Percentiles rank a stretch among this genome's conserved stretches.
These are phyloP conservation scores for Trichothecium roseum DNA, from an alignment of 2,329 filamentous ascomycete genomes.

Conservation along the genomic window DNA sequence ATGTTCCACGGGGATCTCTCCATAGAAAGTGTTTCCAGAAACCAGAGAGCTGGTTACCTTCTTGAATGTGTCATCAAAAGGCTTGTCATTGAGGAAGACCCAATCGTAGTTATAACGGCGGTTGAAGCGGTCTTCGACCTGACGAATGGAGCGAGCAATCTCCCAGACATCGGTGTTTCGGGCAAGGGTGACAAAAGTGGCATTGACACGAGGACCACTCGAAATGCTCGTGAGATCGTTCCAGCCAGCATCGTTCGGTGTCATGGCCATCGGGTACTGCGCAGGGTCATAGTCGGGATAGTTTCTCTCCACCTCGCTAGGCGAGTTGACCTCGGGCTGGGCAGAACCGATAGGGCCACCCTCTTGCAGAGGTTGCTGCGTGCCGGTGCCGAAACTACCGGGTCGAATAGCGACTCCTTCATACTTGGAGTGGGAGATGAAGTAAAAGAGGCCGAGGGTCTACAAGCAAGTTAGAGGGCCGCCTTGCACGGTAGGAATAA, in stretches of 20 bases:
- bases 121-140: slow-evolving; percentile 98
- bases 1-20: slow-evolving; percentile 79
- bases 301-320: too few relatives aligned
- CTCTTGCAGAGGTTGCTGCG: slow-evolving; percentile 4
- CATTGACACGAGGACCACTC: slow-evolving; percentile 75
- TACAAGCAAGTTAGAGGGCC: slow-evolving; percentile 13
- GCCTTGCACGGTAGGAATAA: too few relatives aligned
- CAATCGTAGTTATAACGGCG: slow-evolving; percentile 94
- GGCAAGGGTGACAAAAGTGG: slow-evolving; percentile 92
- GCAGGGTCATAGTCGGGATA: not conserved
- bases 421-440: slow-evolving; percentile 55
- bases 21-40: slow-evolving; percentile 89
- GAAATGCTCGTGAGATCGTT: slow-evolving; percentile 40
- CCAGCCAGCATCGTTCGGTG: slow-evolving; percentile 42
- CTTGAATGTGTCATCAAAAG: slow-evolving; percentile 89
- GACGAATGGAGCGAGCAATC: slow-evolving; percentile 88
- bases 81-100: slow-evolving; percentile 96
- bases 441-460: slow-evolving; percentile 68
- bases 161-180: slow-evolving; percentile 95
- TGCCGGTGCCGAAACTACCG: not conserved
- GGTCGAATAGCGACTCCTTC: slow-evolving; percentile 23
- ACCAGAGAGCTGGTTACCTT: slow-evolving; percentile 80
- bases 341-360: not conserved
- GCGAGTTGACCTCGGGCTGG: not conserved
- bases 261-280: slow-evolving; percentile 40